Conservation (phyloP, 352 stramenopile genomes). For the Phytopythium vexans region DNA sequence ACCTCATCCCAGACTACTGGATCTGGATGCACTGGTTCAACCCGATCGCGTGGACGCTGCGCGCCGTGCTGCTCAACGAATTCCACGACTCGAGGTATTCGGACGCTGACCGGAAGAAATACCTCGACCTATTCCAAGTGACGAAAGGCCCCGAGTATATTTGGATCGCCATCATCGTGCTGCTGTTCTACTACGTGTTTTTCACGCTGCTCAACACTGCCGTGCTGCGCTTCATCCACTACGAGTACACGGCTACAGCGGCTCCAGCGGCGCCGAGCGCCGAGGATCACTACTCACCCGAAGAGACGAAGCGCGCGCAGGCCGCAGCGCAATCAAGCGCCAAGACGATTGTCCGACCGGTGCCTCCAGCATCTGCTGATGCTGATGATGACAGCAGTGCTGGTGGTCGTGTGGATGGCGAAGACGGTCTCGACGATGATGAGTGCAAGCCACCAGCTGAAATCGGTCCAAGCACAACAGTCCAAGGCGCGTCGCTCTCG, state of each 20-base stretch:
- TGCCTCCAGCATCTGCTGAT: too few species aligned
- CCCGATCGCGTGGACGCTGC: constrained; percentile 40
- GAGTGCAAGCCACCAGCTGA: too few species aligned
- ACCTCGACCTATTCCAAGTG: constrained; percentile 11
- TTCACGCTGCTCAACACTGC: constrained; percentile 37
- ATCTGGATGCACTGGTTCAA: constrained; percentile 57
- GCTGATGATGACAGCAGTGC: too few species aligned
- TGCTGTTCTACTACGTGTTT: constrained; percentile 36
- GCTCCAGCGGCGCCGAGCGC: neutral
- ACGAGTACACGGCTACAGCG: constrained; percentile 14
- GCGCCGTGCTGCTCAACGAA: constrained; percentile 38
- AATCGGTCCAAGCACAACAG: neutral
- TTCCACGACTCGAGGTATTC: constrained; percentile 37
- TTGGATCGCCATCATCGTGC: constrained; percentile 31
- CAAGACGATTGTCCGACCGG: too few species aligned
- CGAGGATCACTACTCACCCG: neutral
- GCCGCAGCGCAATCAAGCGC: neutral
- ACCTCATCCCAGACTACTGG: constrained; percentile 50
- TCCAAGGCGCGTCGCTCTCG: neutral
- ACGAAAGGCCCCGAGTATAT: constrained; percentile 20
- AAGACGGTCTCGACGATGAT: too few species aligned
- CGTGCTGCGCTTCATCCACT: constrained; percentile 36
- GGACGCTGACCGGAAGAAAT: neutral
- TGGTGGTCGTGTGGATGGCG: too few species aligned
- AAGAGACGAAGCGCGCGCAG: constrained; percentile 4